Conservation (phyloP, 2,329 filamentous ascomycete genomes). For the Phoma sp. region DNA sequence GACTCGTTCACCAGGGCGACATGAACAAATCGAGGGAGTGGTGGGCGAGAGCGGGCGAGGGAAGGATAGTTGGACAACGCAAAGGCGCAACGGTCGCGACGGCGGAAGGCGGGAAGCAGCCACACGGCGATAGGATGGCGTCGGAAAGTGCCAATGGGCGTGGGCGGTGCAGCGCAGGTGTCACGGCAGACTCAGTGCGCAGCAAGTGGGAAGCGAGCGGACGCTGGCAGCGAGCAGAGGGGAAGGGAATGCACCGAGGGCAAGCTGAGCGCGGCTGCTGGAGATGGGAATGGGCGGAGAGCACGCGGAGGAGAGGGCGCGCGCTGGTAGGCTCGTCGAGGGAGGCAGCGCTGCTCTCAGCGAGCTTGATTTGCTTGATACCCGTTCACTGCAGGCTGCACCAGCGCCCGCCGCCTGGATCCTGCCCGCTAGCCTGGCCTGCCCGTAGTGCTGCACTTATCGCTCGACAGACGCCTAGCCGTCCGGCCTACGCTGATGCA, state of each 20-base stretch:
- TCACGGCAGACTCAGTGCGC: constrained; percentile 5
- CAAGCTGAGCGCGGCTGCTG: not conserved
- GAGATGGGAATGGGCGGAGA: constrained; percentile 12
- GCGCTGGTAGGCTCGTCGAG: constrained; percentile 6
- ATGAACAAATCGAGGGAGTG: constrained; percentile 38
- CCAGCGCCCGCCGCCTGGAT: too few relatives aligned
- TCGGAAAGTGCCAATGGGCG: constrained; percentile 16
- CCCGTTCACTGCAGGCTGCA: constrained; percentile 16
- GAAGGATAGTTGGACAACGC: constrained; percentile 1
- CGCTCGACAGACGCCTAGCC: constrained; percentile 11
- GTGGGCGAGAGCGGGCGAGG: constrained; percentile 17
- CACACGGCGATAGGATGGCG: constrained; percentile 15
- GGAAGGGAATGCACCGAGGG: constrained; percentile 1
- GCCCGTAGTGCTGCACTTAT: constrained; percentile 16
- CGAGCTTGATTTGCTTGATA: constrained; percentile 18
- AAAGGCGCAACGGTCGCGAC: constrained; percentile 19
- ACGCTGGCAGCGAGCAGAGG: constrained; percentile 25
- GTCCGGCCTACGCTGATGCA: constrained; percentile 1
- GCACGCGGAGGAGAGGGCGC: constrained; percentile 15
- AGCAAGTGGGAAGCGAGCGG: constrained; percentile 28
- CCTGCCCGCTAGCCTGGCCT: constrained; percentile 16
- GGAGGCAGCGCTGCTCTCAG: not conserved
- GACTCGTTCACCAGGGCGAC: constrained; percentile 40
- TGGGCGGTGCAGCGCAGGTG: constrained; percentile 5
- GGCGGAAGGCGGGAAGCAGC: constrained; percentile 17